Evolutionary conservation across 306 rosid species (phyloP).

Genomic region (Quercus agrifolia): DNA sequence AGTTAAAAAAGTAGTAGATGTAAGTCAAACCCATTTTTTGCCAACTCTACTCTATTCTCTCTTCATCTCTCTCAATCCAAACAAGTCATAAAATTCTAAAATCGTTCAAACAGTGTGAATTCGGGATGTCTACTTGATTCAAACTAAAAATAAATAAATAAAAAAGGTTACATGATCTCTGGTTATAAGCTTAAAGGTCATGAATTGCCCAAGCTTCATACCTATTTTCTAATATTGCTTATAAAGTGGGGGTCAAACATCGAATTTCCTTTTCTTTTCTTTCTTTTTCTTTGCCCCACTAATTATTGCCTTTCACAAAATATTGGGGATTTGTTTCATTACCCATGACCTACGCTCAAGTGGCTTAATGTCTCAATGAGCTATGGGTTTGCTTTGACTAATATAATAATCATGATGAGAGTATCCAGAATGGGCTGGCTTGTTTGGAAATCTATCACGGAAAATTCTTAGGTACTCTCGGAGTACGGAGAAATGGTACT

Average conservation of each 20-base stretch:
- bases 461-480: no score
- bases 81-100: background rate
- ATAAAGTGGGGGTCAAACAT: background rate
- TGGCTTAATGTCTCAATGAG: background rate
- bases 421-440: background rate
- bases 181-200: background rate
- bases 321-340: background rate
- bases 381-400: background rate
- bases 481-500: no score
- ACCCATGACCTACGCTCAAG: no score
- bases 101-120: background rate
- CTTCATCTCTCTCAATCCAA: no score
- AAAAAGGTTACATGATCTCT: background rate
- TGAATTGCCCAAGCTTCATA: no score
- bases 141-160: no score
- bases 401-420: background rate
- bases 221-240: no score
- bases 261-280: background rate
- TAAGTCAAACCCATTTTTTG: no score
- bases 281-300: background rate
- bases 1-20: no score
- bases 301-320: background rate
- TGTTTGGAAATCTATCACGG: background rate
- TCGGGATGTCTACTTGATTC: no score
- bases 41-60: fast-evolving